phyloP scores from a whole-genome alignment of 345 rosid species.

The Raphanus raphanistrum region DNA sequence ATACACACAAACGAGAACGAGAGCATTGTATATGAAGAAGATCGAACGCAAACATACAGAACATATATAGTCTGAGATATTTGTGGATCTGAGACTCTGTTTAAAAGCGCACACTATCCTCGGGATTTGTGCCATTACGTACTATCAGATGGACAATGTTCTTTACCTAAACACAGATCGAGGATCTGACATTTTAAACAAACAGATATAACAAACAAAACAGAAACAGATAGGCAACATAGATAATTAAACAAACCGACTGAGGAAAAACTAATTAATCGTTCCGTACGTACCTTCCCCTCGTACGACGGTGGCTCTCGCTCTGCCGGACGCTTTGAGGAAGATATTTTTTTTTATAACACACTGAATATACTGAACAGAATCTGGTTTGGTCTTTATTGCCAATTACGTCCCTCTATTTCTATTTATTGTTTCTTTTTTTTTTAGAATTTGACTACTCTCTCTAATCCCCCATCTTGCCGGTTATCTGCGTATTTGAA shows the following conservation, averaged over 20 bases:
- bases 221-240: background rate
- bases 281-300: constrained; percentile 6
- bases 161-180: constrained; percentile 7
- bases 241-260: background rate
- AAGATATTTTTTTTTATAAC: constrained; percentile 2
- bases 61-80: background rate
- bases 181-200: background rate
- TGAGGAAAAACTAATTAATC: background rate
- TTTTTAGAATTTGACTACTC: background rate
- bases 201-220: background rate
- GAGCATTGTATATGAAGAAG: background rate
- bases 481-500: background rate
- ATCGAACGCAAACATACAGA: background rate
- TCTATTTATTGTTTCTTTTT: background rate
- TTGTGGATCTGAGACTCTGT: constrained; percentile 13
- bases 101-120: background rate
- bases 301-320: background rate
- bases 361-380: background rate
- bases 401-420: constrained; percentile 5
- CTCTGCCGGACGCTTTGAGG: constrained; percentile 12
- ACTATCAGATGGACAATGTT: background rate
- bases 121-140: background rate
- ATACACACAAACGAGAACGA: background rate
- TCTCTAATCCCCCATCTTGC: background rate
- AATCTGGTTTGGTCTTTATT: constrained; percentile 9